These are phyloP conservation scores for Diutina sp. DNA, from an alignment of 1,139 yeast genomes.

Conservation along the genomic window DNA sequence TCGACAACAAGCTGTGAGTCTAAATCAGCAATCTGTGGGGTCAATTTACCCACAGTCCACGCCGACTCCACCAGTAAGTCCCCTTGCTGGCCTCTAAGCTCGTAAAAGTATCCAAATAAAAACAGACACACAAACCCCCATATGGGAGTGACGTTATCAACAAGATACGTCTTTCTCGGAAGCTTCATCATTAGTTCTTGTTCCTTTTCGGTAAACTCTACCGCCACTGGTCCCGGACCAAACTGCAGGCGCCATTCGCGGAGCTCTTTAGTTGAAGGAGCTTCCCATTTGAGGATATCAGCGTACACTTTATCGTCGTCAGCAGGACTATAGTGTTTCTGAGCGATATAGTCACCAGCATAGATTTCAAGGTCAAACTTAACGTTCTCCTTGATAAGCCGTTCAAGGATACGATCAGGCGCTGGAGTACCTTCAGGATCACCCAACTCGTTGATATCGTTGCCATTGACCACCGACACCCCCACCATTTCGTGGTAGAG, in stretches of 20 bases:
- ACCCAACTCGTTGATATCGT: conserved; percentile 78
- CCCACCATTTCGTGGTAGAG: conserved; percentile 49
- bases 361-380: conserved; percentile 85
- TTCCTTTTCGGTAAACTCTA: conserved; percentile 46
- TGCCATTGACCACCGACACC: conserved; percentile 64
- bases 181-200: conserved; percentile 54
- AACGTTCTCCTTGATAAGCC: conserved; percentile 57
- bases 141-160: conserved; percentile 37
- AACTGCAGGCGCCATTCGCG: conserved; percentile 36
- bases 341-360: conserved; percentile 69
- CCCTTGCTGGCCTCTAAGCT: conserved; percentile 61
- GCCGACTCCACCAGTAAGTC: conserved; percentile 80
- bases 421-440: conserved; percentile 59
- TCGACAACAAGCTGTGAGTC: conserved; percentile 42
- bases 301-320: conserved; percentile 38
- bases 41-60: conserved; percentile 82
- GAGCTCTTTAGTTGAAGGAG: conserved; percentile 31
- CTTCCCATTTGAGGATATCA: conserved; percentile 43
- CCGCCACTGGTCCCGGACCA: conserved; percentile 18
- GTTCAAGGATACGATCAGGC: conserved; percentile 47
- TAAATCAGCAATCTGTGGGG: conserved; percentile 64
- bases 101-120: conserved; percentile 65
- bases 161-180: conserved; percentile 50
- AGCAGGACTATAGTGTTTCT: conserved; percentile 37
- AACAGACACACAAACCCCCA: conserved; percentile 53